phyloP scores from a whole-genome alignment of 495 filamentous ascomycete genomes.

The Penicillium turbatum region DNA sequence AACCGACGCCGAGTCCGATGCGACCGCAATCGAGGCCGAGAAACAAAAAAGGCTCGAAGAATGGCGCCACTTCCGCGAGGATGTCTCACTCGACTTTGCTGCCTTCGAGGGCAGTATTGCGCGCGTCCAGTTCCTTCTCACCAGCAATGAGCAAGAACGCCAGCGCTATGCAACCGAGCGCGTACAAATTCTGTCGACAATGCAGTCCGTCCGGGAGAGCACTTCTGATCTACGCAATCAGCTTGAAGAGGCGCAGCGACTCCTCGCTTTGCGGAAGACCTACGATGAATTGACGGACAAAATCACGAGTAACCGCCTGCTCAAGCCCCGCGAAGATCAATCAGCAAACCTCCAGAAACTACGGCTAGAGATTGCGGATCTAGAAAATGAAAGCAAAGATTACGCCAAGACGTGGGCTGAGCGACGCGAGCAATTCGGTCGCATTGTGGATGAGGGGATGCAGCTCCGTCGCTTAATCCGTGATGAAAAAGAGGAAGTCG shows the following conservation, averaged over 20 bases:
- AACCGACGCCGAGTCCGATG: conserved; percentile 43
- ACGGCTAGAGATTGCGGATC: conserved; percentile 78
- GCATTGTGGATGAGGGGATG: conserved; percentile 88
- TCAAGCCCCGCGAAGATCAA: conserved; percentile 82
- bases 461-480: conserved; percentile 78
- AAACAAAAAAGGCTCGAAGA: conserved; percentile 49
- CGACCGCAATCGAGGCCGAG: conserved; percentile 29
- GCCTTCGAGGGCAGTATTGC: conserved; percentile 83
- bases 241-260: conserved; percentile 70
- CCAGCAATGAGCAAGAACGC: conserved; percentile 79
- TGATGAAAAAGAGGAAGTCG: conserved; percentile 90
- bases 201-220: conserved; percentile 71
- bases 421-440: conserved; percentile 79
- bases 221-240: conserved; percentile 65
- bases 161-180: conserved; percentile 82
- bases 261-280: conserved; percentile 71
- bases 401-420: conserved; percentile 84
- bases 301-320: conserved; percentile 75
- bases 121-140: conserved; percentile 81
- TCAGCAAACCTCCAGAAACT: conserved; percentile 71
- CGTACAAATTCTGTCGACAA: conserved; percentile 65
- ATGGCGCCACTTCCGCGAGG: conserved; percentile 64
- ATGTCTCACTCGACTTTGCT: conserved; percentile 84
- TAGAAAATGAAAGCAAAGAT: conserved; percentile 76
- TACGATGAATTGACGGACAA: conserved; percentile 83